Evolutionary conservation across 2,329 filamentous ascomycete species (phyloP).

Genomic region (Sclerotinia nivalis): DNA sequence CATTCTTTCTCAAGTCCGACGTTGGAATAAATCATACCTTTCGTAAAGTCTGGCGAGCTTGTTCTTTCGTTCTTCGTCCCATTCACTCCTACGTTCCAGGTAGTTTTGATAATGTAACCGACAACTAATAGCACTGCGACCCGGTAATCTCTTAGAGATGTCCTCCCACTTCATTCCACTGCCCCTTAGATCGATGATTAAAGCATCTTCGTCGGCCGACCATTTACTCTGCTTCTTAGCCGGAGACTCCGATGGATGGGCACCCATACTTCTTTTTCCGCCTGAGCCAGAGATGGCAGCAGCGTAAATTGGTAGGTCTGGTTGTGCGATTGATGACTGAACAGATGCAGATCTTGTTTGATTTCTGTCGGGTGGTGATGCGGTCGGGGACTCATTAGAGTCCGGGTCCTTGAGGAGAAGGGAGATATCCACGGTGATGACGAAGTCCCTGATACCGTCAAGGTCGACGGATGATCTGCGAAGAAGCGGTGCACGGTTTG

Average conservation of each 20-base stretch:
- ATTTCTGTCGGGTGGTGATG: constrained; percentile 45
- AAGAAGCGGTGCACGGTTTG: constrained; percentile 29
- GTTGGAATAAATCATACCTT: constrained; percentile 59
- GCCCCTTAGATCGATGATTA: constrained; percentile 88
- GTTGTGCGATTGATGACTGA: constrained; percentile 35
- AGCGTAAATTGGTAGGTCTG: constrained; percentile 34
- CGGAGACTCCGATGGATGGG: constrained; percentile 63
- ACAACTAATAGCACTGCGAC: constrained; percentile 90
- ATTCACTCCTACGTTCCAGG: constrained; percentile 86
- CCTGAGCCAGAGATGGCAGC: constrained; percentile 34
- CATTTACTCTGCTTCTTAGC: constrained; percentile 97
- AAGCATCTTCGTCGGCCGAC: constrained; percentile 88
- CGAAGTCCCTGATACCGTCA: constrained; percentile 43
- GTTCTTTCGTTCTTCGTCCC: constrained; percentile 97
- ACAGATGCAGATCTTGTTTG: constrained; percentile 36
- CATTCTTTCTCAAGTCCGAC: not conserved
- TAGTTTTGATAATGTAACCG: constrained; percentile 97
- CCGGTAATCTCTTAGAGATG: constrained; percentile 87
- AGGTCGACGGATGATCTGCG: constrained; percentile 41
- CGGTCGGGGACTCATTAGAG: constrained; percentile 67
- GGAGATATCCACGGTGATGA: constrained; percentile 92
- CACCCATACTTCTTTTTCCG: constrained; percentile 53
- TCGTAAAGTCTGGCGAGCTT: constrained; percentile 93
- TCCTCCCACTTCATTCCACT: constrained; percentile 99
- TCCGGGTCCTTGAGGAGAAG: constrained; percentile 76